Evolutionary conservation across 2,329 filamentous ascomycete species (phyloP), one percentile per base, ranked within the genome.

Genomic region (Clarireedia homoeocarpa): DNA sequence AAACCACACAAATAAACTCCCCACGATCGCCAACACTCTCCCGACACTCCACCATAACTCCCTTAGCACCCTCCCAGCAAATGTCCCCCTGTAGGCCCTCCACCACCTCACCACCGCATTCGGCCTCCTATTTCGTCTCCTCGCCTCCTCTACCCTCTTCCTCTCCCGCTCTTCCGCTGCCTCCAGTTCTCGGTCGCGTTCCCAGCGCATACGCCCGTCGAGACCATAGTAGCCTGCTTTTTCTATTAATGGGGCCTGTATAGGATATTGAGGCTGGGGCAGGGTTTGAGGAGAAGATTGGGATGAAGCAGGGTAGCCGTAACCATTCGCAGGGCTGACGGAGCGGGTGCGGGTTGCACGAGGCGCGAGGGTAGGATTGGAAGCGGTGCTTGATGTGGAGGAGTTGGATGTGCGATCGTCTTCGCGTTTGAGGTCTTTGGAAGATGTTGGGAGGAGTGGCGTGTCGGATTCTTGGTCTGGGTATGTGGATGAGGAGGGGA

Each of bases 41-140:
- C 80, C 83, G 17, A 84, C 64, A 46, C 80, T 84, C 7, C 75
- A 78, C 71, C 76, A 77, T 39, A 90, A 71, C 69, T 92, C 86
- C 26, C 75, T 73, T 34, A 74, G 68, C 5, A 87, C 77, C 4
- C 81, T 67, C 1, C 69, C 68, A 2, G 79, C 68, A 23, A 70
- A 73, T 51, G 72, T 62, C 68, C 70, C 73, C 51, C 72, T 62
- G 27, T 34, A 53, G 20, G 38, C 56, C 55, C 39, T 20, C 55
- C 46, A 56, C 48, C 51, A 49, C 45, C 2, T 15, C 45, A 53
- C 34, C 17, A 55, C 20, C 17, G 5, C 30, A 38, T 48, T 50
- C 7, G 45, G 52, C 42, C 24, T 49, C 12, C 39, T 39, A 44
- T 50, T 48, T 12, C 47, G 40, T 48, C 48, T 36, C 42, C 26